Conservation (phyloP, 2,329 filamentous ascomycete genomes). For the Aspergillus unguis region DNA sequence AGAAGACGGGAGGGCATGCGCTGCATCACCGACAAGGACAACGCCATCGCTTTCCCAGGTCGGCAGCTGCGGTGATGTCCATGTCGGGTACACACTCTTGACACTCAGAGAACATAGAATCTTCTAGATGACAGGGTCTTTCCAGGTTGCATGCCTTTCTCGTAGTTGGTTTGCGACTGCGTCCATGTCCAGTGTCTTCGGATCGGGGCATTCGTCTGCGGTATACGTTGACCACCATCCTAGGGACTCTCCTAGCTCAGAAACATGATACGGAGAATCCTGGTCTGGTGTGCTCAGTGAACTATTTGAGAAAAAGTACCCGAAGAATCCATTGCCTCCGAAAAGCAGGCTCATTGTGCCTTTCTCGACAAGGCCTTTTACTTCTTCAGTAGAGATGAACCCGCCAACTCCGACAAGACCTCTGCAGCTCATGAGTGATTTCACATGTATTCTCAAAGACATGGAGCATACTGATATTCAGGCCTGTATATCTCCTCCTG, state of each 20-base stretch:
- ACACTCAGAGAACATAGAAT: slow-evolving; percentile 40
- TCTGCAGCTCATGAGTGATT: slow-evolving; percentile 19
- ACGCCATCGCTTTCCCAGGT: slow-evolving; percentile 49
- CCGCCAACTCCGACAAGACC: slow-evolving; percentile 48
- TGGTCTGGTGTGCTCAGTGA: slow-evolving; percentile 18
- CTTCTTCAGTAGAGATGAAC: slow-evolving; percentile 35
- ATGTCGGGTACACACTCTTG: slow-evolving; percentile 48
- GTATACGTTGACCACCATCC: slow-evolving; percentile 49
- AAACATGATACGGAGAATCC: slow-evolving; percentile 26
- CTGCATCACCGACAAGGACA: slow-evolving; percentile 56
- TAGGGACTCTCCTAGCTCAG: slow-evolving; percentile 30
- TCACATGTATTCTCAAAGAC: not conserved
- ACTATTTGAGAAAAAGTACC: slow-evolving; percentile 42
- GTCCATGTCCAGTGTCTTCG: slow-evolving; percentile 29
- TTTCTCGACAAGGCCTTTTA: slow-evolving; percentile 30
- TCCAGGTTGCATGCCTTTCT: slow-evolving; percentile 45
- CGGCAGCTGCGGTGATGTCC: slow-evolving; percentile 47
- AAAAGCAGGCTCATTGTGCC: slow-evolving; percentile 45
- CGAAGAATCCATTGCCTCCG: slow-evolving; percentile 51
- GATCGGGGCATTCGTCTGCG: slow-evolving; percentile 31
- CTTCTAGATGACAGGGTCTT: slow-evolving; percentile 43
- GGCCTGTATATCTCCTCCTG: slow-evolving; percentile 36
- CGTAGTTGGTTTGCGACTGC: slow-evolving; percentile 36
- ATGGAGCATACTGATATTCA: slow-evolving; percentile 38
- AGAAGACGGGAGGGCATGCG: slow-evolving; percentile 54